Evolutionary conservation across 306 rosid species (phyloP).

Genomic region (Vigna nakashimae): DNA sequence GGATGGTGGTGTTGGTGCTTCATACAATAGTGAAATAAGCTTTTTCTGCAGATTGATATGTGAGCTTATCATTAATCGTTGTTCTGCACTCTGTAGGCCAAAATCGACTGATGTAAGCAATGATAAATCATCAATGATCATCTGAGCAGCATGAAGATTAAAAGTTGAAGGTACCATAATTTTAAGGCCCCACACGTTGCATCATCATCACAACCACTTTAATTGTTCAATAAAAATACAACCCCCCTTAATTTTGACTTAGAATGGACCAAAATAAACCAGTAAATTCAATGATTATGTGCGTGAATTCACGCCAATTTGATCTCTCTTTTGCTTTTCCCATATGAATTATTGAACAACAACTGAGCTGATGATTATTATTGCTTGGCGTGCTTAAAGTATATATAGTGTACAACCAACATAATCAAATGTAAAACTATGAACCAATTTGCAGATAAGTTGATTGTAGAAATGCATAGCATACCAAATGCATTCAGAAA

Average conservation of each 20-base stretch:
- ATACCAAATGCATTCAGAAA: constrained; percentile 3
- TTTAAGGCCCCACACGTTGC: constrained; percentile 47
- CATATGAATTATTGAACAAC: constrained; percentile 47
- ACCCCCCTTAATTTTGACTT: constrained; percentile 48
- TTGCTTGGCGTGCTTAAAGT: constrained; percentile 55
- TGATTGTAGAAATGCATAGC: neutral
- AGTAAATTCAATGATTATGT: constrained; percentile 44
- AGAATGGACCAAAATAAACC: constrained; percentile 41
- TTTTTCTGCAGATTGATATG: constrained; percentile 19
- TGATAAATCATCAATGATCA: constrained; percentile 49
- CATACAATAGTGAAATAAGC: constrained; percentile 30
- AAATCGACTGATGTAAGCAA: constrained; percentile 46
- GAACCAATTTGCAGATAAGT: neutral
- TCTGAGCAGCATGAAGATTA: constrained; percentile 55
- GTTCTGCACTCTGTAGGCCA: constrained; percentile 47
- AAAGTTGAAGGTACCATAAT: constrained; percentile 52
- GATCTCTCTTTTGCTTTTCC: constrained; percentile 42
- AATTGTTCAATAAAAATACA: constrained; percentile 37
- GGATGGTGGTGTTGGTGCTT: constrained; percentile 44
- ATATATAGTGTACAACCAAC: constrained; percentile 11
- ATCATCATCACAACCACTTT: constrained; percentile 60
- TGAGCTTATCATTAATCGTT: constrained; percentile 51
- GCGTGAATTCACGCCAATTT: constrained; percentile 53
- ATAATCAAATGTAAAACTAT: constrained; percentile 8
- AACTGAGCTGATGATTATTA: constrained; percentile 45